These are phyloP conservation scores for Clitoria ternatea DNA, from an alignment of 306 rosid genomes.

Conservation along the genomic window DNA sequence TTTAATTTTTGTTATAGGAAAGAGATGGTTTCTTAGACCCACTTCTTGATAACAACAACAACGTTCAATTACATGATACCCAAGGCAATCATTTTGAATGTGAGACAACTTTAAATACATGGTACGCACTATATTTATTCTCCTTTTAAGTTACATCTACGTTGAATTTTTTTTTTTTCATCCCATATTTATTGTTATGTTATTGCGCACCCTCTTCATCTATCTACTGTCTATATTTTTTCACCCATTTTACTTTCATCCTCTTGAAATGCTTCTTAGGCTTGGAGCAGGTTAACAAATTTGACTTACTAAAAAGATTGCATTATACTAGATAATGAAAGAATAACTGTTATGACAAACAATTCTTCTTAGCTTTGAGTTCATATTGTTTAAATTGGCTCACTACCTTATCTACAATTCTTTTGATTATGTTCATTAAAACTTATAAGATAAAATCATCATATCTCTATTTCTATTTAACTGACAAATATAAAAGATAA, in stretches of 20 bases:
- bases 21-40: constrained; percentile 19
- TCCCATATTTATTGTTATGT: no score
- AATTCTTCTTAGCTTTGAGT: neutral
- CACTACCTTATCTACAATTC: no score
- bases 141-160: no score
- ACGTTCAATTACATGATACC: neutral
- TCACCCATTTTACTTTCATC: no score
- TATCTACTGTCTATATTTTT: no score
- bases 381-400: neutral
- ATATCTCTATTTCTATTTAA: no score
- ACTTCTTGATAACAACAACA: neutral
- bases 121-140: constrained; percentile 12
- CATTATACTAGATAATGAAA: neutral
- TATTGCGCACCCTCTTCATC: neutral
- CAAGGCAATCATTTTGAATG: constrained; percentile 14
- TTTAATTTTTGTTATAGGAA: constrained; percentile 42
- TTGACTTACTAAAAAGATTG: neutral
- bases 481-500: no score
- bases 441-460: no score
- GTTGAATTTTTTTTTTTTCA: no score
- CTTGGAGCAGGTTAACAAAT: neutral
- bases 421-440: no score
- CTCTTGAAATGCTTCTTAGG: neutral
- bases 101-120: constrained; percentile 13
- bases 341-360: neutral